phyloP scores from a whole-genome alignment of 768 basidiomycete genomes.

The Plicaturopsis crispa region DNA sequence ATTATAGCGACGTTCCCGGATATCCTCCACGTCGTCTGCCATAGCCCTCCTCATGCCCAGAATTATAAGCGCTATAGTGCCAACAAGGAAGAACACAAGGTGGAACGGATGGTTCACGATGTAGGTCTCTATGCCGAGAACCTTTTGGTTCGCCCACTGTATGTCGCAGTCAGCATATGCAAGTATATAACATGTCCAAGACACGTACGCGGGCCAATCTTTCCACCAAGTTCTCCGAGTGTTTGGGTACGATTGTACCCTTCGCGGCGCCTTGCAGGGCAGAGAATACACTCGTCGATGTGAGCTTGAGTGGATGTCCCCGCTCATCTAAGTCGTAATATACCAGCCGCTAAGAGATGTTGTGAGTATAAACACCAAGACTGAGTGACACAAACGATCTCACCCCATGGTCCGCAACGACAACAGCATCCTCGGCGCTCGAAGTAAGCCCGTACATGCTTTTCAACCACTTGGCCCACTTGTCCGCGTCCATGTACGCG shows the following conservation, averaged over 20 bases:
- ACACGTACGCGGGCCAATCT: slow-evolving; percentile 51
- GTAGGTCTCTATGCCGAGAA: background rate
- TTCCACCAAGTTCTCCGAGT: slow-evolving; percentile 70
- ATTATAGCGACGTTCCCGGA: background rate
- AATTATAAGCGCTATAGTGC: background rate
- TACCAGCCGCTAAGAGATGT: slow-evolving; percentile 43
- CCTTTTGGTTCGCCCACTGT: background rate
- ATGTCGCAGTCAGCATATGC: background rate
- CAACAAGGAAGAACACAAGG: background rate
- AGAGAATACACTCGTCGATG: slow-evolving; percentile 48
- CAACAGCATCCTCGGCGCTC: slow-evolving; percentile 27
- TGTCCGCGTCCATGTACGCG: slow-evolving; percentile 80
- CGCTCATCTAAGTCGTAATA: slow-evolving; percentile 69
- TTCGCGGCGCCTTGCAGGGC: slow-evolving; percentile 60
- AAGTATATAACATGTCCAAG: background rate
- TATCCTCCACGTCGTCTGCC: background rate
- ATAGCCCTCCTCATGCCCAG: background rate
- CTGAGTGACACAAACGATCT: slow-evolving; percentile 11
- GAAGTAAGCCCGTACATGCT: slow-evolving; percentile 74
- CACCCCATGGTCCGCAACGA: slow-evolving; percentile 82
- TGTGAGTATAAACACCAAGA: slow-evolving; percentile 1
- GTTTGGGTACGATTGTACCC: slow-evolving; percentile 39
- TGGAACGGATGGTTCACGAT: background rate
- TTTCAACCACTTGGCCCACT: slow-evolving; percentile 87
- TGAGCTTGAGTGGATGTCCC: slow-evolving; percentile 49